Evolutionary conservation across 176 grass and related monocot genomes (phyloP), one percentile per base, ranked within the genome.

Genomic region (Ananas comosus): DNA sequence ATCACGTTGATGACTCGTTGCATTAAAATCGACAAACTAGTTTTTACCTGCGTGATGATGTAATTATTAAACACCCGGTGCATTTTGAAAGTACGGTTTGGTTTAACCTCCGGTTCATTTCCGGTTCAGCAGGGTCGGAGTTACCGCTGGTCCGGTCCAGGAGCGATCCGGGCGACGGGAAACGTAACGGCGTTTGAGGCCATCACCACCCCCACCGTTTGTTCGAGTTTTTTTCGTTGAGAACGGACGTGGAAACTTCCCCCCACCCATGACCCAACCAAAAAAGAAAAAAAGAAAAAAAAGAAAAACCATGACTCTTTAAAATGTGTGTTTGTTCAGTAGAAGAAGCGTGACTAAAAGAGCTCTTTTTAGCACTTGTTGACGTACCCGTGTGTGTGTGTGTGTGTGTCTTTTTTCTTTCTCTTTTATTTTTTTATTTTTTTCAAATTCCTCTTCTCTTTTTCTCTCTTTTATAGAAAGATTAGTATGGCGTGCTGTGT

Each of bases 141-240:
- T 74, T 69, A 66, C 68, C 82, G 50, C 51, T 93, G 50, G 69
- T 78, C 64, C 81, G 82, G 29, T 86, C 84, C 13, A 84, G 78
- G 87, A 88, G 84, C 63, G 94, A 90, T 48, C 93, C 86, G 10
- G 73, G 79, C 57, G 66, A 80, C 1, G 83, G 72, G 1, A 70
- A 74, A 42, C 33, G 33, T 42, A 42, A 42, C 33, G 19, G 28
- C 78, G 13, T 79, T 12, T 2, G 17, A 65, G 10, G 12, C 50
- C 59, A 50, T 21, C 8, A 3, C 7, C 49, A 27, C 4, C 10
- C n/a, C 0, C 74, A 28, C 18, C 53, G 27, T 24, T 28, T 7
- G 57, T 76, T 64, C 71, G 65, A 19, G 58, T 29, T 29, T 33
- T 33, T 49, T 53, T 71, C 27, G 51, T 70, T 64, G 19, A 66